These are phyloP conservation scores for Neocatenulostroma microsporum DNA, from an alignment of 2,329 filamentous ascomycete genomes.

Conservation along the genomic window DNA sequence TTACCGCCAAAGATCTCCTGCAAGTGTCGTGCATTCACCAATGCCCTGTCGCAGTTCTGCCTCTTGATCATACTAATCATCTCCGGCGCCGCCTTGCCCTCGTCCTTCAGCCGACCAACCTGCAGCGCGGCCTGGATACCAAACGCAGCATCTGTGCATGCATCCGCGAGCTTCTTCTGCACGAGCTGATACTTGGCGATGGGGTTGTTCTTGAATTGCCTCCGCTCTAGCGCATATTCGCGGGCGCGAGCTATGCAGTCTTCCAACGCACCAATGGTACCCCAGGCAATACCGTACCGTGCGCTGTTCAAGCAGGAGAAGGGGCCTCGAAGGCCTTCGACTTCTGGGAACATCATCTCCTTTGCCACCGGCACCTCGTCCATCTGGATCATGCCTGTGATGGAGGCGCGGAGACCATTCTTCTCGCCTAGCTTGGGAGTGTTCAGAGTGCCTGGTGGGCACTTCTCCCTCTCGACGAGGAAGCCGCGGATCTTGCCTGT, in stretches of 20 bases:
- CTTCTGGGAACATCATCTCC: slow-evolving; percentile 86
- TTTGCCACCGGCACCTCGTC: slow-evolving; percentile 82
- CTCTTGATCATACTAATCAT: slow-evolving; percentile 98
- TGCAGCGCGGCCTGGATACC: slow-evolving; percentile 85
- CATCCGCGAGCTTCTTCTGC: slow-evolving; percentile 96
- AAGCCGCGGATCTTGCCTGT: slow-evolving; percentile 94
- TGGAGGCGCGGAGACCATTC: slow-evolving; percentile 82
- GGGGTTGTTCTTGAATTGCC: slow-evolving; percentile 93
- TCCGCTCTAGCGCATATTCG: slow-evolving; percentile 82
- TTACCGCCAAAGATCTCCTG: slow-evolving; percentile 98
- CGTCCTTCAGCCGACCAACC: slow-evolving; percentile 86
- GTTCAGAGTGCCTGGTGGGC: slow-evolving; percentile 79
- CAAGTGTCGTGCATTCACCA: slow-evolving; percentile 69
- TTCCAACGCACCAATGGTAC: slow-evolving; percentile 87
- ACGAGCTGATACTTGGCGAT: slow-evolving; percentile 93
- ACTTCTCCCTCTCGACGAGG: slow-evolving; percentile 74
- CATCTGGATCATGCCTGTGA: slow-evolving; percentile 97
- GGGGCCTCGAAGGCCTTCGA: slow-evolving; percentile 79
- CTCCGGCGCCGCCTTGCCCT: slow-evolving; percentile 78
- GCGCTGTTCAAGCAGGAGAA: slow-evolving; percentile 94
- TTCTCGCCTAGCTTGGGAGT: slow-evolving; percentile 93
- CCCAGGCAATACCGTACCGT: slow-evolving; percentile 86
- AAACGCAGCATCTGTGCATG: slow-evolving; percentile 80
- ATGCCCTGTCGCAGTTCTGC: slow-evolving; percentile 89
- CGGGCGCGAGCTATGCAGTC: slow-evolving; percentile 77